Conservation (phyloP, 345 rosid genomes). For the Dimocarpus longan region DNA sequence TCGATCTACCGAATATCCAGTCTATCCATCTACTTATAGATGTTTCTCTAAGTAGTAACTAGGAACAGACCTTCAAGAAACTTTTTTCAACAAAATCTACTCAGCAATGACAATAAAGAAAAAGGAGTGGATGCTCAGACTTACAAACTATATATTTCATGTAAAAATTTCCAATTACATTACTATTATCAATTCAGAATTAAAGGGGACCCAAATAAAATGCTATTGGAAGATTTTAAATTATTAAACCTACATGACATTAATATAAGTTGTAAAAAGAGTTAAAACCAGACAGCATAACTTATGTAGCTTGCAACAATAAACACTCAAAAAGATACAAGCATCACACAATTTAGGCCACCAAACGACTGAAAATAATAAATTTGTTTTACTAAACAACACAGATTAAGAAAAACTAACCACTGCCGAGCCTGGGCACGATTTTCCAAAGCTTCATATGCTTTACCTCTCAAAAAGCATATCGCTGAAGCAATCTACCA, state of each 20-base stretch:
- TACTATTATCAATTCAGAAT: not conserved
- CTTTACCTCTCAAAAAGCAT: conserved; percentile 92
- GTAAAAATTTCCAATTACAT: not conserved
- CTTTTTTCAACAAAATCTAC: not conserved
- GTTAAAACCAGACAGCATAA: not conserved
- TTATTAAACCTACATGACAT: not conserved
- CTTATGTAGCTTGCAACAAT: not conserved
- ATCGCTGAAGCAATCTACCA: conserved; percentile 84
- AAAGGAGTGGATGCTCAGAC: not conserved
- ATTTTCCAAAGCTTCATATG: conserved; percentile 90
- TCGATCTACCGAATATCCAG: not conserved
- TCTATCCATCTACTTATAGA: not conserved
- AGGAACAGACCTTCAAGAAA: not conserved
- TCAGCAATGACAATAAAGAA: not conserved
- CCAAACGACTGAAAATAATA: not conserved
- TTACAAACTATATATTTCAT: not conserved
- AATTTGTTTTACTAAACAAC: not conserved
- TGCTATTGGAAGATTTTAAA: not conserved
- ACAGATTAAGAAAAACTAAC: conserved; percentile 41
- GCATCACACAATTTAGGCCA: not conserved
- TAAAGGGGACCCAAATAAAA: not conserved
- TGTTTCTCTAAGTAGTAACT: not conserved
- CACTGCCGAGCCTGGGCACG: conserved; percentile 88
- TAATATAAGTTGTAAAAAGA: not conserved
- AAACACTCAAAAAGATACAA: not conserved